Evolutionary conservation across 2,329 filamentous ascomycete species (phyloP).

Genomic region (Karstenula rhodostoma): DNA sequence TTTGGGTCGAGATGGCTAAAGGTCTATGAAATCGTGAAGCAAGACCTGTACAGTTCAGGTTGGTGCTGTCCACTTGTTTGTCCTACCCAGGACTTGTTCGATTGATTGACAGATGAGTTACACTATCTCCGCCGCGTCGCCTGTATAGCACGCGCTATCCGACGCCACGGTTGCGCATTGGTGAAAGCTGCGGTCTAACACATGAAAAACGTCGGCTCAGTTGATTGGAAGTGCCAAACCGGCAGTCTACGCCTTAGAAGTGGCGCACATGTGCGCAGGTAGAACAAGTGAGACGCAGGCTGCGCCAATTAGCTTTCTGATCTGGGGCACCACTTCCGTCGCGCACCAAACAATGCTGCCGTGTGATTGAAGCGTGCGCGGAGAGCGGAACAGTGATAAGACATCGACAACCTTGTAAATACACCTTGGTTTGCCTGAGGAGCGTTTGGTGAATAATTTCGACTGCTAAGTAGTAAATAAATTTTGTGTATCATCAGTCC

Average conservation of each 20-base stretch:
- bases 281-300: not conserved
- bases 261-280: constrained; percentile 15
- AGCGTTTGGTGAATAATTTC: not conserved
- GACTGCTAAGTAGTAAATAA: not conserved
- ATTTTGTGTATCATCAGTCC: not conserved
- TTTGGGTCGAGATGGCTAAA: not conserved
- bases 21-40: not conserved
- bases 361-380: not conserved
- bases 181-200: constrained; percentile 4
- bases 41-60: not conserved
- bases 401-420: not conserved
- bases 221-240: not conserved
- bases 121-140: constrained; percentile 18
- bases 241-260: not conserved
- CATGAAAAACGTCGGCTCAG: not conserved
- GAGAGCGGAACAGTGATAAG: not conserved
- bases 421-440: not conserved
- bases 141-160: constrained; percentile 19
- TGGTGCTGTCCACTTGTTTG: constrained; percentile 5
- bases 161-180: constrained; percentile 29
- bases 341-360: constrained; percentile 1
- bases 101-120: constrained; percentile 25
- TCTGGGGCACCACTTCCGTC: not conserved
- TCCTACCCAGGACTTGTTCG: not conserved
- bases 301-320: not conserved